phyloP scores from a whole-genome alignment of 1,139 yeast genomes.

The Suhomyces yuchorum region DNA sequence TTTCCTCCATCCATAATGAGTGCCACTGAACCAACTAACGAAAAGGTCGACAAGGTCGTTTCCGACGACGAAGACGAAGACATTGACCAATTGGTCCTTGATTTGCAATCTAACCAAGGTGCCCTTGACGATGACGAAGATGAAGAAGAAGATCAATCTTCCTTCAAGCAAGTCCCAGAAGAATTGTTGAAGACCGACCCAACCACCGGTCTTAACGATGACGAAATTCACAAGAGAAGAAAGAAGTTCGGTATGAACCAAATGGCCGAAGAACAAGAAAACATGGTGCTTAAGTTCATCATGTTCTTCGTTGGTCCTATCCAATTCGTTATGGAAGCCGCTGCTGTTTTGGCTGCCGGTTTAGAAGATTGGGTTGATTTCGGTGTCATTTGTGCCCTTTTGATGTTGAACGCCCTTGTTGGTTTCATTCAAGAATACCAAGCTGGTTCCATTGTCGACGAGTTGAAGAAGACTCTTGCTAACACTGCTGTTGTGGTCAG shows the following conservation, averaged over 20 bases:
- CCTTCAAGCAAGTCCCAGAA: constrained; percentile 79
- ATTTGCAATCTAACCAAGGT: constrained; percentile 79
- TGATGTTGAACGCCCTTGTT: constrained; percentile 86
- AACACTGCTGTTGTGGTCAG: constrained; percentile 85
- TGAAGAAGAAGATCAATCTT: constrained; percentile 50
- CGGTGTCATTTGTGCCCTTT: constrained; percentile 93
- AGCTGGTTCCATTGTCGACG: constrained; percentile 96
- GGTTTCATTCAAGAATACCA: constrained; percentile 98
- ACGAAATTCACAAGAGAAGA: constrained; percentile 83
- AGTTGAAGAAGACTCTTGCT: constrained; percentile 89
- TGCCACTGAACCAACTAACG: constrained; percentile 55
- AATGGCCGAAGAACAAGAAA: constrained; percentile 93
- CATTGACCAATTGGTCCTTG: constrained; percentile 86
- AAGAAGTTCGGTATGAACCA: constrained; percentile 93
- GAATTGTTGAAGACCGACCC: constrained; percentile 89
- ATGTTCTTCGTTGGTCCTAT: constrained; percentile 97
- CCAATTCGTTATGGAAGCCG: constrained; percentile 99
- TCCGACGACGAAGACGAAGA: constrained; percentile 78
- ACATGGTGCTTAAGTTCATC: constrained; percentile 77
- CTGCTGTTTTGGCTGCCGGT: constrained; percentile 97
- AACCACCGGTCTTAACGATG: constrained; percentile 72
- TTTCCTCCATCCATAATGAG: constrained; percentile 30
- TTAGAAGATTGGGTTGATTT: constrained; percentile 98
- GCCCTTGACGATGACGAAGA: constrained; percentile 45
- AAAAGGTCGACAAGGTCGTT: constrained; percentile 49